Percentiles rank a stretch among this genome's conserved stretches.
Conservation (phyloP, 129 eudicot genomes). For the Chrysanthemum makinoi region DNA sequence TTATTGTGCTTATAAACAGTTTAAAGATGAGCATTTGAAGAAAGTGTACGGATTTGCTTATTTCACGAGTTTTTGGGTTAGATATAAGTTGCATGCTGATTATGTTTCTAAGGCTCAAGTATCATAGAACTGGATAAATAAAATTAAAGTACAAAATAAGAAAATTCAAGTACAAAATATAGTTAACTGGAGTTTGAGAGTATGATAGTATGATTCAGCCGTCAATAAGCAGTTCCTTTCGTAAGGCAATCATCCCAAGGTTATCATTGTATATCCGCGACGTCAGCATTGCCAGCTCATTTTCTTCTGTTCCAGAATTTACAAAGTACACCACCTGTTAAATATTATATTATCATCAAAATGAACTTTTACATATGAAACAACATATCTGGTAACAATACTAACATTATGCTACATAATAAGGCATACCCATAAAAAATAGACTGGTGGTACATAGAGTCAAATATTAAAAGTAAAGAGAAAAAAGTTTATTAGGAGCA, state of each 20-base stretch:
- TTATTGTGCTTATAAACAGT: too few species aligned
- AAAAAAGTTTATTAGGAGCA: too few species aligned
- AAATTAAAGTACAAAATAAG: too few species aligned
- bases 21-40: slow-evolving; percentile 35
- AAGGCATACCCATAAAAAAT: too few species aligned
- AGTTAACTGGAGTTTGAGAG: too few species aligned
- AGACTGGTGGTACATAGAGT: not conserved
- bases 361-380: slow-evolving; percentile 12
- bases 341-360: slow-evolving; percentile 13
- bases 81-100: not conserved
- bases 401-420: not conserved
- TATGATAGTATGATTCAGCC: too few species aligned
- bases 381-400: not conserved
- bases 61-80: too few species aligned
- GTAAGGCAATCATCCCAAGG: slow-evolving; percentile 78
- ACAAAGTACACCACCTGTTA: slow-evolving; percentile 94
- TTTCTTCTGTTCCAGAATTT: slow-evolving; percentile 97
- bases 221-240: too few species aligned
- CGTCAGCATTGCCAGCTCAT: slow-evolving; percentile 92
- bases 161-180: too few species aligned
- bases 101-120: not conserved
- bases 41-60: too few species aligned
- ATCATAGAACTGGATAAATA: not conserved
- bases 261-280: slow-evolving; percentile 82
- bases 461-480: too few species aligned